Evolutionary conservation across 2,329 filamentous ascomycete species (phyloP).

Genomic region (Dothiorella sarmentorum): DNA sequence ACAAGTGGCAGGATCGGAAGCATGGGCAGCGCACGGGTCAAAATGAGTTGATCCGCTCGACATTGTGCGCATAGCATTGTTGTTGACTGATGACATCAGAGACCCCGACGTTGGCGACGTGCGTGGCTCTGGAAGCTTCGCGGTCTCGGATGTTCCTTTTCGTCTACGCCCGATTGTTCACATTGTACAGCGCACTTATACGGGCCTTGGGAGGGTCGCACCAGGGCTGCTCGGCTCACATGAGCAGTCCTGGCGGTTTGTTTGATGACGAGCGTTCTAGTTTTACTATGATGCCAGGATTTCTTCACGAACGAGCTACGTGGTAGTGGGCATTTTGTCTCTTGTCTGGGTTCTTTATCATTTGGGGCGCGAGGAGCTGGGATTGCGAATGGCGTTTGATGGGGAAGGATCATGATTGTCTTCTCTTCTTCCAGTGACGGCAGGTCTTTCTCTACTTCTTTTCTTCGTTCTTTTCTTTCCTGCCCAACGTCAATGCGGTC

Average conservation of each 20-base stretch:
- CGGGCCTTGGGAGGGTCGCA: background rate
- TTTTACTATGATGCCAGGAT: background rate
- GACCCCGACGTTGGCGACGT: conserved; percentile 1
- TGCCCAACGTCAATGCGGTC: background rate
- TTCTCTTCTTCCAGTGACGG: background rate
- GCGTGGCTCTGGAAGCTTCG: conserved; percentile 2
- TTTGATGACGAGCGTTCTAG: conserved; percentile 3
- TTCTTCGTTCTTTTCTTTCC: background rate
- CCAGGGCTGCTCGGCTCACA: background rate
- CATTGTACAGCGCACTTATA: conserved; percentile 6
- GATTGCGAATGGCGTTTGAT: background rate
- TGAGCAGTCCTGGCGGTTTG: background rate
- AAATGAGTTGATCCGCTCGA: conserved; percentile 15
- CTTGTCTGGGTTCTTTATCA: background rate
- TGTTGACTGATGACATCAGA: conserved; percentile 14
- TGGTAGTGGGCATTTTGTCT: background rate
- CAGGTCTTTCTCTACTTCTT: conserved; percentile 1
- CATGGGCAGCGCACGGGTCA: conserved; percentile 31
- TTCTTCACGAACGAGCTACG: background rate
- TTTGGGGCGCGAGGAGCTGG: background rate
- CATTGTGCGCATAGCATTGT: background rate
- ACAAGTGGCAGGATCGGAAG: conserved; percentile 51
- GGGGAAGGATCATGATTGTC: background rate
- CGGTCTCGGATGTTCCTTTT: background rate
- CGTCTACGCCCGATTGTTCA: background rate